Base-by-base conservation (phyloP, 140 eudicot genomes). In the Flaveria floridana region DNA sequence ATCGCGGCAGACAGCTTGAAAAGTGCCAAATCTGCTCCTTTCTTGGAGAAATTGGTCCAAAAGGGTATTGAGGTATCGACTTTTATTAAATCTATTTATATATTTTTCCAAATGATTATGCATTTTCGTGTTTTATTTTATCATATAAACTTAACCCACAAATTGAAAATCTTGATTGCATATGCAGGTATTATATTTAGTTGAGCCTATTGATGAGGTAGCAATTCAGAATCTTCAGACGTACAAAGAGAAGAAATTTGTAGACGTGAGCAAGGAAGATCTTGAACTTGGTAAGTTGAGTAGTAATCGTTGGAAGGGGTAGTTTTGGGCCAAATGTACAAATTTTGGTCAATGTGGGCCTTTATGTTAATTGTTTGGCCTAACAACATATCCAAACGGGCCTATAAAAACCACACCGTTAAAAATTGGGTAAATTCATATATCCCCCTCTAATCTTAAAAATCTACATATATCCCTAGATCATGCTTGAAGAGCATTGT, bases 181-280 rank as follows among this genome's bases (percentile, higher is more conserved):
- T 12, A 70, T 50, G 61, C 76, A 88, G 95, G 96, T 92, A n/a
- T 75, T 92, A 10, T 89, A 82, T 83, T 72, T 92, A 72, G 77
- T 95, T 64, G 97, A 95, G 76, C 99, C 99, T 34, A 95, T 95
- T 68, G 99, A 95, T 80, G 99, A 94, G 78, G 96, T 91, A 71
- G 97, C 97, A 0, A 87, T 94, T 81, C 97, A 91, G 85, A 94
- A 94, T 59, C 82, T 91, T 52, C 96, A 94, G 57, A 88, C 97
- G 0, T 94, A 90, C 70, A 94, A 94, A 69, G 97, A 94, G 72
- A 94, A 94, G 85, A 94, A 94, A 63, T 94, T 94, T 81, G 99
- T 94, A 37, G 99, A 94, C 79, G 94, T 94, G 67, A 94, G 99
- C 97, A 94, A 94, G 85, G 99, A 94, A 79, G 99, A 94, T 78